Conservation (phyloP, 306 rosid genomes). For the Castanea sativa region DNA sequence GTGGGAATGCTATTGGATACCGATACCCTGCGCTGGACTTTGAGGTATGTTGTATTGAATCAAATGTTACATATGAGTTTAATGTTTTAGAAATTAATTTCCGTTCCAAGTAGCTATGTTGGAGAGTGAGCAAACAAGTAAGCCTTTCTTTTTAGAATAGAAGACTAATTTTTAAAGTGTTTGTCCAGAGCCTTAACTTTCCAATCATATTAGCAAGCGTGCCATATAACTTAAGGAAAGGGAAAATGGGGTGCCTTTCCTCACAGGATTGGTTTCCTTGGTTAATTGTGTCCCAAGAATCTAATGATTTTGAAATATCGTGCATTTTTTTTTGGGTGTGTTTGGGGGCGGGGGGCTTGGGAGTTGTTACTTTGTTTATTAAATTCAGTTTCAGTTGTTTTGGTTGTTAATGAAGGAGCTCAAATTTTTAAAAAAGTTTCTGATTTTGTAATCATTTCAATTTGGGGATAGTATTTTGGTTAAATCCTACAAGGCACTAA, state of each 20-base stretch:
- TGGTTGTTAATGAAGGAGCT: background rate
- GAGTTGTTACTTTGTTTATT: no score
- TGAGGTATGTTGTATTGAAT: slow-evolving; percentile 50
- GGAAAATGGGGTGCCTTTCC: no score
- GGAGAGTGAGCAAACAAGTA: background rate
- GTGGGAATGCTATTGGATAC: slow-evolving; percentile 52
- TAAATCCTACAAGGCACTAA: background rate
- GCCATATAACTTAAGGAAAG: no score
- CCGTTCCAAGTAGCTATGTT: background rate
- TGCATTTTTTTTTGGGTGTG: background rate
- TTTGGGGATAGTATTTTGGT: background rate
- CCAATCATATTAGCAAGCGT: no score
- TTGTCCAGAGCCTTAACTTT: no score
- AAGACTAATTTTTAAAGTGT: background rate
- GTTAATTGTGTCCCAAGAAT: background rate
- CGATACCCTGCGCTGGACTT: slow-evolving; percentile 46
- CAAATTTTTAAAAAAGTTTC: background rate
- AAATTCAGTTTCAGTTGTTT: no score
- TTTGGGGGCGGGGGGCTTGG: no score
- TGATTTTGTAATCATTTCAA: background rate
- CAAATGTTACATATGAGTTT: background rate
- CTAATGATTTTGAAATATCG: background rate
- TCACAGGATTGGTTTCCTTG: background rate
- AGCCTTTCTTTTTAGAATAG: background rate
- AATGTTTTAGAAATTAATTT: background rate